A percentile compares a stretch with the other conserved stretches of the same genome.
Conservation (phyloP, 106 monocot genomes). For the Apostasia shenzhenica region DNA sequence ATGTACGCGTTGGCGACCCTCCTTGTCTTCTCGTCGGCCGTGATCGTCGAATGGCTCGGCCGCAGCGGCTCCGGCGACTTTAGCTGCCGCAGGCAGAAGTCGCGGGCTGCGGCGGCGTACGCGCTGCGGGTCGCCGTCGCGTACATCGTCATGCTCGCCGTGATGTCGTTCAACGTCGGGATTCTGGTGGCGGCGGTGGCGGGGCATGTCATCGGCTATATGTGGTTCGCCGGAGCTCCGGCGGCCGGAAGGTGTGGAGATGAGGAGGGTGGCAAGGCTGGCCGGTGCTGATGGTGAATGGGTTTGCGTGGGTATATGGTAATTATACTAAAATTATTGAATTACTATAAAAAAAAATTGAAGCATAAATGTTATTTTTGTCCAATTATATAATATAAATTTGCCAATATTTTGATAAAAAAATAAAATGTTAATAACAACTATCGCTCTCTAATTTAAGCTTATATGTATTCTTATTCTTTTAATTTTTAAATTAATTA, state of each 20-base stretch:
- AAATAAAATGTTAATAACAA: no score
- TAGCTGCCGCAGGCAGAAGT: constrained; percentile 1
- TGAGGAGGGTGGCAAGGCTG: no score
- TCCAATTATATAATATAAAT: no score
- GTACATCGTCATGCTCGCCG: constrained; percentile 53
- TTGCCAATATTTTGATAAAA: no score
- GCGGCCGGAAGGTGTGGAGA: not conserved
- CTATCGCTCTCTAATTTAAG: no score
- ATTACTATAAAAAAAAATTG: not conserved
- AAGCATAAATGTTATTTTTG: no score
- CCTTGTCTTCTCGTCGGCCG: constrained; percentile 27
- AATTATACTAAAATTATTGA: not conserved
- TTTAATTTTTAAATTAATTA: not conserved
- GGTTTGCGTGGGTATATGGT: not conserved
- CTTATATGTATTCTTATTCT: not conserved
- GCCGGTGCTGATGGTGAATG: no score
- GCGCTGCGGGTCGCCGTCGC: constrained; percentile 28
- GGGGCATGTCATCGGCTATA: constrained; percentile 39
- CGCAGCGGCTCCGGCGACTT: constrained; percentile 4
- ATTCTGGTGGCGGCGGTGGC: constrained; percentile 28
- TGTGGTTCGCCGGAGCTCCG: constrained; percentile 11
- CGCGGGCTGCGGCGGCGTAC: constrained; percentile 22
- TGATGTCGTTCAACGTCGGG: constrained; percentile 75
- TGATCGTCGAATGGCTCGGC: constrained; percentile 24
- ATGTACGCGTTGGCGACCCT: constrained; percentile 55